Base-by-base conservation (phyloP, 768 basidiomycete species). In the Rhodotorula sphaerocarpa region DNA sequence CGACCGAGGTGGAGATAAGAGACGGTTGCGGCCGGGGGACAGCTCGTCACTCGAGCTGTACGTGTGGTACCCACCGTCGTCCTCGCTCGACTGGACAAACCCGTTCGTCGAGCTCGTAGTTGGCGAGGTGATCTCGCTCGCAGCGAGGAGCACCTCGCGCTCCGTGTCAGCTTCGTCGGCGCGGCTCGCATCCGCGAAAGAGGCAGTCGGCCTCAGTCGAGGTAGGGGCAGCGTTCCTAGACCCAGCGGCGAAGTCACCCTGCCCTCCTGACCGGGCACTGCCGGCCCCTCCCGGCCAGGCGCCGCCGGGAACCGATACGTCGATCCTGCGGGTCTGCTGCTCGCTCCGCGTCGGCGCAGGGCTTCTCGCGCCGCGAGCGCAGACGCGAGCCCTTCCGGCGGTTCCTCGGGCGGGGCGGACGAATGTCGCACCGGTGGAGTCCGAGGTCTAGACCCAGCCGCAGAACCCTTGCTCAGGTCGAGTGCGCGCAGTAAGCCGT, bases 341-440 rank as follows among this genome's bases (percentile, higher is more conserved):
- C 9, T 39, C 10, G 10, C 36, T 9, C 12, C 48, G 21, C 47
- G 14, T 4, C 28, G 31, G 7, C 30, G 20, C 48, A 39, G 31
- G 7, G 55, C 25, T 42, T 57, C 61, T 23, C 46, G 51, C 28
- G 50, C 50, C 42, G 57, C 61, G 43, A 47, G 44, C 1, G 61
- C 55, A 27, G 33, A 51, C 7, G 51, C 44, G 41, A 14, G 11
- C 16, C 41, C 15, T 11, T 33, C 36, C 15, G 59, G 39, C 21
- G 42, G 21, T 31, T 57, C 60, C 11, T 67, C 61, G 3, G 61
- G 57, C 6, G 65, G 61, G 9, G 57, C 61, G 9, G 55, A 65
- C 20, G 63, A 59, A n/a, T 65, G 63, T 0, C 63, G 63, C 1
- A 48, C 7, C 5, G 63, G 63, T 2, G 59, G 48, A 2, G 51